These are phyloP conservation scores for Alternaria postmessia DNA, from an alignment of 2,329 filamentous ascomycete genomes.

Conservation along the genomic window DNA sequence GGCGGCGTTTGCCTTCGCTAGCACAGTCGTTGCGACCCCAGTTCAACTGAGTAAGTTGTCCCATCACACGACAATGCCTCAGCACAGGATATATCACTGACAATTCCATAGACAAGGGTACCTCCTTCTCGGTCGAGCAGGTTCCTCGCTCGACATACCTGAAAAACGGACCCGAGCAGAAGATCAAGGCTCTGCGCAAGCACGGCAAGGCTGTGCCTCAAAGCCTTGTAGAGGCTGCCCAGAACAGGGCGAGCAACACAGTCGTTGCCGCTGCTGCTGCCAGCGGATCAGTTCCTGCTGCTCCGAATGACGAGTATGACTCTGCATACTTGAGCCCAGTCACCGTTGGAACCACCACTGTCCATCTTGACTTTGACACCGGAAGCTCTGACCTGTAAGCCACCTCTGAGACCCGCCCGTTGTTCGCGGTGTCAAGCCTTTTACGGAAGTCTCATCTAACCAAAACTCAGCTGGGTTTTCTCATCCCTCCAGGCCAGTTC, in stretches of 20 bases:
- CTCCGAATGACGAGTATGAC: conserved; percentile 51
- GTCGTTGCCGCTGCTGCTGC: conserved; percentile 20
- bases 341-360: conserved; percentile 67
- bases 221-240: conserved; percentile 42
- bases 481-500: conserved; percentile 63
- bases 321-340: conserved; percentile 58
- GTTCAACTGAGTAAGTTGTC: conserved; percentile 29
- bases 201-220: conserved; percentile 42
- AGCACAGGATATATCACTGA: not conserved
- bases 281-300: conserved; percentile 51
- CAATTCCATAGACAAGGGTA: conserved; percentile 29
- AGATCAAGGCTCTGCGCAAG: conserved; percentile 54
- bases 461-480: conserved; percentile 68
- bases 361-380: conserved; percentile 76
- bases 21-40: conserved; percentile 38
- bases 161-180: conserved; percentile 51
- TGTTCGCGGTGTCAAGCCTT: not conserved
- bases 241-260: conserved; percentile 33
- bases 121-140: conserved; percentile 42
- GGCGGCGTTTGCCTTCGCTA: conserved; percentile 41
- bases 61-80: not conserved
- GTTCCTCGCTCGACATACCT: conserved; percentile 38
- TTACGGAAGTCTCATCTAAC: conserved; percentile 20
- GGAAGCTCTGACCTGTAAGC: conserved; percentile 72
- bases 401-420: not conserved